Base-by-base conservation (phyloP, 345 rosid genomes). In the Conringia planisiliqua region DNA sequence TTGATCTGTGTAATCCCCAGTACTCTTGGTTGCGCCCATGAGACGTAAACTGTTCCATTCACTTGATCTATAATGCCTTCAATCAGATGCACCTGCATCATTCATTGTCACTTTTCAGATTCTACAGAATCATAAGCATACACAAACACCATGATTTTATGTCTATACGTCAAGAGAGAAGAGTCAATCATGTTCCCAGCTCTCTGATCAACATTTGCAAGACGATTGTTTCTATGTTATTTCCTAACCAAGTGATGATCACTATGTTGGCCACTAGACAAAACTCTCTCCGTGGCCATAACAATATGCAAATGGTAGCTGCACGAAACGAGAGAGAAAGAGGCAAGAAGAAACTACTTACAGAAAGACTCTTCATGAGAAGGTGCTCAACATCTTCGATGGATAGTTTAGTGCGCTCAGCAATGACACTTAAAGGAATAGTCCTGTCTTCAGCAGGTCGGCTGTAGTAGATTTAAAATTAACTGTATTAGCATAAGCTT, bases 11-110 rank as follows among this genome's bases (percentile, higher is more conserved):
- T 82, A 51, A 89, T 96, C 64, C 97, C 99, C 85, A 96, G 71
- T 74, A 96, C 99, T 82, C 99, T 86, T 1, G 99, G 99, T 79
- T 96, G 99, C 55, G 94, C 99, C 99, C 99, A 96, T 3, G 99
- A 92, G 14, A 96, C 88, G 0, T 96, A 82, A 13, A 96, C 92
- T 4, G 90, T 89, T 69, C 97, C 96, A 72, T 90, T 89, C 39
- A 96, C 99, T 89, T 96, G 96, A 83, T 96, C 98, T 18, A 96
- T 84, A 54, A 96, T 89, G 7, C 99, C 99, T 84, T 96, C 97
- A 2, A 96, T 89, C 61, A 96, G 92, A 85, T 84, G 99, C 82
- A 92, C 99, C 99, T 96, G 90, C 58, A 66, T 60, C 81, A 66
- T 22, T 35, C 50, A 24, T 32, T 29, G 18, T 12, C 56, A 66